Evolutionary conservation across 495 filamentous ascomycete species (phyloP).

Genomic region (Xylaria venustula): DNA sequence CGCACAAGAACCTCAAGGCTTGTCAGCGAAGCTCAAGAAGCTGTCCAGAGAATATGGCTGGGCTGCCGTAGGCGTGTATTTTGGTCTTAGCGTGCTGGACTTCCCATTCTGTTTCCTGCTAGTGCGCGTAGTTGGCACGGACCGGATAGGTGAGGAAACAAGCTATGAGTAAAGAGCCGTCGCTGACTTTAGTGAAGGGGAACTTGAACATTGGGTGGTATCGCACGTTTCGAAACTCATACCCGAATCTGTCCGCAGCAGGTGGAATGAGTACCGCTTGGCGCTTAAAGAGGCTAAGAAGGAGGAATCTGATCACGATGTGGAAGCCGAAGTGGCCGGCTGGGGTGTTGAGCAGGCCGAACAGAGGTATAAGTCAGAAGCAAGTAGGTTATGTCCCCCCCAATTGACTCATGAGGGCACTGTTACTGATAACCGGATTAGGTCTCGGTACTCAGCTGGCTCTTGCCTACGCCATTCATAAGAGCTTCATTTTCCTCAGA

Average conservation of each 20-base stretch:
- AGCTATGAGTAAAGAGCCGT: slow-evolving; percentile 46
- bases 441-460: slow-evolving; percentile 77
- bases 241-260: slow-evolving; percentile 46
- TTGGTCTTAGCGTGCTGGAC: slow-evolving; percentile 77
- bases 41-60: slow-evolving; percentile 94
- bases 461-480: slow-evolving; percentile 95
- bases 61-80: slow-evolving; percentile 88
- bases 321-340: slow-evolving; percentile 41
- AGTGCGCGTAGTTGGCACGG: slow-evolving; percentile 77
- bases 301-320: slow-evolving; percentile 28
- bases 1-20: slow-evolving; percentile 44
- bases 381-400: slow-evolving; percentile 45
- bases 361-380: slow-evolving; percentile 44
- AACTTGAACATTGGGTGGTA: slow-evolving; percentile 50
- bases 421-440: slow-evolving; percentile 16
- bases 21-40: slow-evolving; percentile 71
- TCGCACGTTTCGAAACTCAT: slow-evolving; percentile 48
- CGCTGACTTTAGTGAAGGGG: slow-evolving; percentile 33
- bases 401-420: slow-evolving; percentile 3
- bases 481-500: slow-evolving; percentile 93
- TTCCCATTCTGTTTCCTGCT: slow-evolving; percentile 94
- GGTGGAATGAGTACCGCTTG: slow-evolving; percentile 41
- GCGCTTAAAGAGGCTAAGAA: slow-evolving; percentile 33
- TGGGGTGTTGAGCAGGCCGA: slow-evolving; percentile 56
- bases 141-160: slow-evolving; percentile 65